Conservation (phyloP, 2,329 filamentous ascomycete genomes). For the Diaporthe sp. region DNA sequence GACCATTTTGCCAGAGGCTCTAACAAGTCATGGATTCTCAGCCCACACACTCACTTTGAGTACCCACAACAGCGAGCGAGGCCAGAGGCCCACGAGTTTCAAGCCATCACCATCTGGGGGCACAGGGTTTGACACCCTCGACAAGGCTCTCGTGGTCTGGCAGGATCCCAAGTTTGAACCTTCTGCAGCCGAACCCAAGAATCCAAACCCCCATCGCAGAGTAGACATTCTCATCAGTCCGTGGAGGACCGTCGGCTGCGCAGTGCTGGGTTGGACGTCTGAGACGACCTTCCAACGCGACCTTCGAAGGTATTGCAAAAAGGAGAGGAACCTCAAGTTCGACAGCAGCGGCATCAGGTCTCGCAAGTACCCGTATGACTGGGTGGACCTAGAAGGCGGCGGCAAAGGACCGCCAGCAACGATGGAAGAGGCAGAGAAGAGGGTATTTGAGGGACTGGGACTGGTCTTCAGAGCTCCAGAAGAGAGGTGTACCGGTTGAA, state of each 20-base stretch:
- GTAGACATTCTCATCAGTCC: constrained; percentile 94
- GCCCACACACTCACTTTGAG: constrained; percentile 81
- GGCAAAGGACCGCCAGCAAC: constrained; percentile 63
- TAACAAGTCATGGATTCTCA: neutral
- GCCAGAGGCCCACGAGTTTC: constrained; percentile 69
- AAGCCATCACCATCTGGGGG: constrained; percentile 53
- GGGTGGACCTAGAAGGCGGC: constrained; percentile 77
- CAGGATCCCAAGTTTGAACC: constrained; percentile 69
- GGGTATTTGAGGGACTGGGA: constrained; percentile 81
- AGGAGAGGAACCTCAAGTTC: constrained; percentile 81
- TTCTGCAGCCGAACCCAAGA: constrained; percentile 59
- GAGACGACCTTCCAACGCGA: constrained; percentile 93
- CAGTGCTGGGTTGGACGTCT: constrained; percentile 87
- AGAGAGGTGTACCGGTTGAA: constrained; percentile 74
- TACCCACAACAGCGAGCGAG: constrained; percentile 76
- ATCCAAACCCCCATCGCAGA: constrained; percentile 80
- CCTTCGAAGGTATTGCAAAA: constrained; percentile 81
- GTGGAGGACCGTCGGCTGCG: constrained; percentile 90
- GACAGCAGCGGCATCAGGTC: constrained; percentile 88
- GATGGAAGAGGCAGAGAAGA: constrained; percentile 79
- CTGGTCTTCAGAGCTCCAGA: constrained; percentile 74
- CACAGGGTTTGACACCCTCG: constrained; percentile 84
- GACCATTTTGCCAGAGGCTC: neutral
- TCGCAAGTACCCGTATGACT: constrained; percentile 57
- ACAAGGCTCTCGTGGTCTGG: constrained; percentile 95